These are phyloP conservation scores for Fusarium kyushuense DNA, from an alignment of 2,329 filamentous ascomycete species.

Conservation along the genomic window DNA sequence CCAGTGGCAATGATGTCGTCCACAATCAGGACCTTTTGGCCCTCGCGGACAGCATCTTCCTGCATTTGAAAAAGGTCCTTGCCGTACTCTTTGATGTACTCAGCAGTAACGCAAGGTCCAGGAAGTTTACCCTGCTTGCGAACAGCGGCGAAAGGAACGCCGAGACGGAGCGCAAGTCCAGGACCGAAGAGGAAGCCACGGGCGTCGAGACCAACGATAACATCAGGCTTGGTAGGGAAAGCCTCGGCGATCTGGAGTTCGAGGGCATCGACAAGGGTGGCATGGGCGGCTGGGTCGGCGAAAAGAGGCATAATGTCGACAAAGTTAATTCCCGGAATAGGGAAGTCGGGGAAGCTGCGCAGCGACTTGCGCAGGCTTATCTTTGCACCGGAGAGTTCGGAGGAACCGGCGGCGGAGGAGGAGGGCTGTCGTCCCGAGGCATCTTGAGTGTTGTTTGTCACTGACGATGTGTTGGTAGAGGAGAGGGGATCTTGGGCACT, in stretches of 20 bases:
- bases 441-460: slow-evolving; percentile 59
- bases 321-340: slow-evolving; percentile 91
- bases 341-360: slow-evolving; percentile 92
- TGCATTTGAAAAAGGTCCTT: slow-evolving; percentile 97
- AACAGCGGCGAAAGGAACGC: slow-evolving; percentile 90
- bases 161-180: slow-evolving; percentile 83
- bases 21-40: slow-evolving; percentile 91
- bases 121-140: slow-evolving; percentile 97
- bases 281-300: slow-evolving; percentile 79
- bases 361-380: slow-evolving; percentile 78
- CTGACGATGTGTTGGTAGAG: slow-evolving; percentile 44
- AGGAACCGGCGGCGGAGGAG: slow-evolving; percentile 70
- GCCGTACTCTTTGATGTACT: slow-evolving; percentile 96
- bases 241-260: slow-evolving; percentile 81
- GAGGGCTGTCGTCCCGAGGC: slow-evolving; percentile 73
- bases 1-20: slow-evolving; percentile 99
- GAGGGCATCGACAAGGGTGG: slow-evolving; percentile 82
- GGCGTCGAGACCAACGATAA: slow-evolving; percentile 93
- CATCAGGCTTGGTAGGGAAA: slow-evolving; percentile 79
- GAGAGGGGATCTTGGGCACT: slow-evolving; percentile 46
- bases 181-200: slow-evolving; percentile 97
- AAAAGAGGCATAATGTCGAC: slow-evolving; percentile 99
- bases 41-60: slow-evolving; percentile 82
- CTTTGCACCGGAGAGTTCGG: slow-evolving; percentile 76
- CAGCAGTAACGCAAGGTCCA: slow-evolving; percentile 85